A percentile compares a stretch with the other conserved stretches of the same genome.
These are phyloP conservation scores for Aristolochia fimbriata DNA, from an alignment of 164 flowering plant species.

Conservation along the genomic window DNA sequence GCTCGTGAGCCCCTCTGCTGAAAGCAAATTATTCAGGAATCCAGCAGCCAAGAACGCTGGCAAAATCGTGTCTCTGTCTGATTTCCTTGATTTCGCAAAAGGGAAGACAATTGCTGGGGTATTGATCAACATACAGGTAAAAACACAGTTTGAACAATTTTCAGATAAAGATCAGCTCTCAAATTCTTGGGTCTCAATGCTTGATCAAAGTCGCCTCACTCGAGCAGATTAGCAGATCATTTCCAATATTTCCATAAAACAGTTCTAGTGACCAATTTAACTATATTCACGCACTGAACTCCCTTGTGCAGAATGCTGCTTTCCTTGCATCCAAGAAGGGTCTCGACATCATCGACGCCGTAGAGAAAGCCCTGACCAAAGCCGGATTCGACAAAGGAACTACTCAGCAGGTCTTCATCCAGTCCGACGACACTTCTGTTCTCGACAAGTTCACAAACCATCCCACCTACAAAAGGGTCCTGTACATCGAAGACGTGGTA, in stretches of 20 bases:
- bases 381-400: conserved; percentile 64
- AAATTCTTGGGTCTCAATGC: not conserved
- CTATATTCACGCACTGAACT: not conserved
- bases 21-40: conserved; percentile 25
- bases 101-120: conserved; percentile 9
- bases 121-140: conserved; percentile 13
- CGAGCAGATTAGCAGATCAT: too few relatives aligned
- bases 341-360: conserved; percentile 41
- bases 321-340: conserved; percentile 80
- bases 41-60: conserved; percentile 13
- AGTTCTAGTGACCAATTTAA: too few relatives aligned
- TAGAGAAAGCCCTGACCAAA: conserved; percentile 42
- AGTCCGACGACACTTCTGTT: conserved; percentile 76
- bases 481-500: conserved; percentile 27
- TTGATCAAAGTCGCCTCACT: too few relatives aligned
- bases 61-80: conserved; percentile 10
- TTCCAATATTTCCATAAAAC: too few relatives aligned
- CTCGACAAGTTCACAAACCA: conserved; percentile 39
- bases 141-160: not conserved
- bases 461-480: conserved; percentile 42
- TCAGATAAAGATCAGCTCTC: not conserved
- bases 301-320: conserved; percentile 60
- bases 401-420: conserved; percentile 58
- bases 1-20: conserved; percentile 24
- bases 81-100: conserved; percentile 13